A percentile compares a stretch with the other conserved stretches of the same genome.
These are phyloP conservation scores for Lentinula lateritia DNA, from an alignment of 768 basidiomycete species.

Conservation along the genomic window DNA sequence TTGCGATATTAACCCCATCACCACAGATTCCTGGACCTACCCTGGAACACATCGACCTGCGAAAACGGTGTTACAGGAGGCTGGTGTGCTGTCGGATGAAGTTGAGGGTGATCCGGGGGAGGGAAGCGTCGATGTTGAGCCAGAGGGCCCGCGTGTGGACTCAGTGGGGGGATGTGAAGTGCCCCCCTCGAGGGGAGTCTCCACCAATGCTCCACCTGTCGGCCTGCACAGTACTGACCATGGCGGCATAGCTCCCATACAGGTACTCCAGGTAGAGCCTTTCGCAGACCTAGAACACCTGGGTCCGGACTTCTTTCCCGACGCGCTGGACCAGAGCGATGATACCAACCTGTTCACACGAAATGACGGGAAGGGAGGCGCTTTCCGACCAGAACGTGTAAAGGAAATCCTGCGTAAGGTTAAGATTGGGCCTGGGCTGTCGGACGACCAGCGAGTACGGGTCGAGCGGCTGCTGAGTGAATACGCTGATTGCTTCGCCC, in stretches of 20 bases:
- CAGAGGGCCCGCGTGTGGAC: not conserved
- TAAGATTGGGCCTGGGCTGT: not conserved
- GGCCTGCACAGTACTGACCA: conserved; percentile 11
- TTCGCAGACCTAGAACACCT: not conserved
- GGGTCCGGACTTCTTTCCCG: too few relatives aligned
- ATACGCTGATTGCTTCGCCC: conserved; percentile 34
- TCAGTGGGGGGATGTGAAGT: not conserved
- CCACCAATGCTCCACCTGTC: conserved; percentile 6
- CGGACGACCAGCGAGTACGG: conserved; percentile 14
- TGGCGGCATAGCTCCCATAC: not conserved
- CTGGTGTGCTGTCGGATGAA: not conserved
- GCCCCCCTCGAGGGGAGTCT: conserved; percentile 6
- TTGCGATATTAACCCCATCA: too few relatives aligned
- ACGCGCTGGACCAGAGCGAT: not conserved
- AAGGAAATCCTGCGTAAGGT: conserved; percentile 15
- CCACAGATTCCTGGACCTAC: too few relatives aligned
- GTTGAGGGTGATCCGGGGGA: not conserved
- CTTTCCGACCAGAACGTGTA: conserved; percentile 18
- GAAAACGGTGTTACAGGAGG: not conserved
- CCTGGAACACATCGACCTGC: too few relatives aligned
- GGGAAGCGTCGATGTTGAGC: too few relatives aligned
- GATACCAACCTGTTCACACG: conserved; percentile 11
- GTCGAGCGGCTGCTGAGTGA: conserved; percentile 19
- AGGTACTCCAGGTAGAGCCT: too few relatives aligned
- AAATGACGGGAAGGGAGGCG: conserved; percentile 17